A percentile compares a stretch with the other conserved stretches of the same genome.
phyloP scores from a whole-genome alignment of 768 basidiomycete species.

The Piloderma croceum region DNA sequence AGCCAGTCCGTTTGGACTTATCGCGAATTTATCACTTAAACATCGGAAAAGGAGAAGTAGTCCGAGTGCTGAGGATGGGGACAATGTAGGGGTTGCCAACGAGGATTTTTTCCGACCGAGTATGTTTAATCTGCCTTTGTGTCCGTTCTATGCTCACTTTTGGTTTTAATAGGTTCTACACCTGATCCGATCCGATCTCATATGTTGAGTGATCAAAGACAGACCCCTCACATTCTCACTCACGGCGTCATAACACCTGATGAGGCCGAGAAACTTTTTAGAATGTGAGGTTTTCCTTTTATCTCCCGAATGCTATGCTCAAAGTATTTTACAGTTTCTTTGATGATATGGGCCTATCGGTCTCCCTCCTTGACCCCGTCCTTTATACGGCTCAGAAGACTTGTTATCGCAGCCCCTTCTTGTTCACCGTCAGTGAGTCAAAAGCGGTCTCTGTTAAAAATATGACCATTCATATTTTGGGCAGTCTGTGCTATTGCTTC shows the following conservation, averaged over 20 bases:
- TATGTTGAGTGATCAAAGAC: constrained; percentile 38
- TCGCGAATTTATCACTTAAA: constrained; percentile 58
- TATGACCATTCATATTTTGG: constrained; percentile 6
- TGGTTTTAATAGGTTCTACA: constrained; percentile 31
- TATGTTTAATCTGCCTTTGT: constrained; percentile 26
- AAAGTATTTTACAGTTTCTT: constrained; percentile 48
- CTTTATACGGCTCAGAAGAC: constrained; percentile 82
- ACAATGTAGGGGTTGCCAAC: constrained; percentile 59
- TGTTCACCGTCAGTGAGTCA: constrained; percentile 83
- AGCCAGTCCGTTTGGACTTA: constrained; percentile 68
- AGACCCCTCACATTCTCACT: constrained; percentile 58
- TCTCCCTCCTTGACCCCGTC: constrained; percentile 73
- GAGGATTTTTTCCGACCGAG: constrained; percentile 64
- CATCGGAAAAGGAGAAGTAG: constrained; percentile 30
- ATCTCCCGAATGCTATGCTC: neutral
- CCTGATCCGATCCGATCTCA: constrained; percentile 36
- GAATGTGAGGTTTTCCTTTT: constrained; percentile 42
- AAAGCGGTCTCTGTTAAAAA: neutral
- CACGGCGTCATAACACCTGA: constrained; percentile 54
- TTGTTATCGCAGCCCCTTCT: constrained; percentile 79
- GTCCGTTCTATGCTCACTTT: neutral
- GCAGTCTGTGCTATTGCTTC: constrained; percentile 86
- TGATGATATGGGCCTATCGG: constrained; percentile 70
- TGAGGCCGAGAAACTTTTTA: constrained; percentile 70
- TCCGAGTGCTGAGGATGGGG: constrained; percentile 37